Evolutionary conservation across 2,329 filamentous ascomycete species (phyloP), one percentile per base, ranked within the genome.

Genomic region (Sporothrix mexicana): DNA sequence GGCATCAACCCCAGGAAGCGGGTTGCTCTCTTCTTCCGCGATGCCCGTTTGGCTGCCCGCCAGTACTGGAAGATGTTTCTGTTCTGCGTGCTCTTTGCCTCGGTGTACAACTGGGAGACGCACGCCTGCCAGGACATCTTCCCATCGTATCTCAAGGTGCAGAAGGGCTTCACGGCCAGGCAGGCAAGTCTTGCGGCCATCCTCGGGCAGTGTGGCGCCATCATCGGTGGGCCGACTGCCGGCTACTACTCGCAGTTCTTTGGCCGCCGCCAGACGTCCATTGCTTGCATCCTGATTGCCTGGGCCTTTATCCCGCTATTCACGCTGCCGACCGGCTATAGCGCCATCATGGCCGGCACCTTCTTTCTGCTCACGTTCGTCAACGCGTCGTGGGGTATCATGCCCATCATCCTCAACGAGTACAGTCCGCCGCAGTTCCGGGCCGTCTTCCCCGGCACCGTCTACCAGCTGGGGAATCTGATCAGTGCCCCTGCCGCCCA

Each of bases 231-330:
- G 23, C 90, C 89, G 1, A 77, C 88, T 0, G 84, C 92, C 25
- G 91, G 92, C 15, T 93, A 90, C 83, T 85, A 84, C 74, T 91
- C 88, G 23, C 90, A 93, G 80, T 89, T 91, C 45, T 87, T 93
- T 61, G 92, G 92, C 3, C 89, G 91, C 3, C 87, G 91, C 1
- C 85, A 93, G 77, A 89, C 86, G 76, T 93, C 93, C 77, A 88
- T 93, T 61, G 81, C 87, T 70, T 88, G 86, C 77, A 76, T 89
- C 59, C 74, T 88, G 73, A 93, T 93, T 20, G 30, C 93, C 92
- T 43, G 93, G 93, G 0, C 83, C 97, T 84, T 97, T 1, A 96
- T 97, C 79, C 93, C 94, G 0, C 97, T 97, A 81, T 92, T 90
- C 0, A 96, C 94, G 77, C 85, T 90, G 12, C 83, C 83, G 1